Conservation (phyloP, 106 monocot genomes). For the Allium fistulosum region DNA sequence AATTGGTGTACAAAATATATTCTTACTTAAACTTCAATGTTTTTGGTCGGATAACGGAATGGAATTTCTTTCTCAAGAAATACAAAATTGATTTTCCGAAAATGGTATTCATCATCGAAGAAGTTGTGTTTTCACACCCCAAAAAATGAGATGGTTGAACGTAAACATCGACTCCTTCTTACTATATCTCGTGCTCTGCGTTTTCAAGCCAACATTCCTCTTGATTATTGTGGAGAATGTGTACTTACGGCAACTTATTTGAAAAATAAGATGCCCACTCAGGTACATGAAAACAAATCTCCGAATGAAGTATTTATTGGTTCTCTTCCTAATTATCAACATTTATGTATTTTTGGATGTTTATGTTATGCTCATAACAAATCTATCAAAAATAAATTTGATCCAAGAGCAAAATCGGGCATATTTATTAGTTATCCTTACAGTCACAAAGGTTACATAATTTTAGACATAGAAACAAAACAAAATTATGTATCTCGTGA, state of each 20-base stretch:
- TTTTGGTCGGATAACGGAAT: background rate
- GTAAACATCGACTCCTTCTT: background rate
- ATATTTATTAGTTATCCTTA: too few relatives aligned
- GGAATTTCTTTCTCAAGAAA: background rate
- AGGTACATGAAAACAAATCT: background rate
- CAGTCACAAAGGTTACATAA: too few relatives aligned
- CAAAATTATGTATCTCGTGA: too few relatives aligned
- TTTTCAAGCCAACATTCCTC: background rate
- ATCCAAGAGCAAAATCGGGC: too few relatives aligned
- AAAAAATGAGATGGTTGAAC: background rate
- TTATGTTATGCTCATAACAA: background rate
- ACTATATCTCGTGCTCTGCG: background rate
- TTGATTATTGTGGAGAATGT: background rate
- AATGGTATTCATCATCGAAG: too few relatives aligned
- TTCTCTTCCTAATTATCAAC: background rate
- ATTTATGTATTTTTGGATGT: background rate
- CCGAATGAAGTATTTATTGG: background rate
- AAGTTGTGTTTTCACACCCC: background rate
- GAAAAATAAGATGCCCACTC: background rate
- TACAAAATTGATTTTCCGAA: background rate
- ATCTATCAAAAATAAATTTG: too few relatives aligned
- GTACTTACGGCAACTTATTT: background rate
- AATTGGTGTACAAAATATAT: background rate
- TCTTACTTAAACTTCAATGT: background rate
- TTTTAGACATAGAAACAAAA: background rate